phyloP scores from a whole-genome alignment of 192 early-diverging fungal genomes.

The Backusella australiensis region DNA sequence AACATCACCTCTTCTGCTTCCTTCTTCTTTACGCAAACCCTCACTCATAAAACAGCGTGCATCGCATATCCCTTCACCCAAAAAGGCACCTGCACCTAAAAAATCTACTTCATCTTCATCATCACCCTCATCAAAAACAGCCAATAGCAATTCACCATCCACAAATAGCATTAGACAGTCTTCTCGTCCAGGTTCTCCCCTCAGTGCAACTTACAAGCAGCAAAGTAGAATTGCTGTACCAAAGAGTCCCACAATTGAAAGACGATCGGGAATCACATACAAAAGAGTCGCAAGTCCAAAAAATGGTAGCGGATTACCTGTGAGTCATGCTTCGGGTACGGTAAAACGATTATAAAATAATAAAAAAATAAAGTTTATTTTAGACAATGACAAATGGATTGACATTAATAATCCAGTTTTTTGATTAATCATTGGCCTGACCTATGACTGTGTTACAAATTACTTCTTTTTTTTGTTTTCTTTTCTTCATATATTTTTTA shows the following conservation, averaged over 20 bases:
- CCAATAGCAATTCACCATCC: neutral
- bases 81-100: neutral
- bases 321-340: neutral
- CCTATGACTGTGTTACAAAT: neutral
- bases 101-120: neutral
- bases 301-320: neutral
- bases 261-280: neutral
- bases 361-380: neutral
- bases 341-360: neutral
- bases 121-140: neutral
- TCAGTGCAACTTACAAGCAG: neutral
- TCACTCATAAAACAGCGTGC: conserved; percentile 26
- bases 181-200: neutral
- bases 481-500: neutral
- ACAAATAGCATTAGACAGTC: neutral
- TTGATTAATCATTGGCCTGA: neutral
- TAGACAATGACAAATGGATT: neutral
- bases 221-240: neutral
- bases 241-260: neutral
- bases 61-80: conserved; percentile 32
- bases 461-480: neutral
- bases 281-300: neutral
- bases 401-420: neutral
- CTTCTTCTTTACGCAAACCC: neutral
- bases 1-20: neutral